Percentiles rank a stretch among this genome's conserved stretches.
Evolutionary conservation across 2,329 filamentous ascomycete species (phyloP).

Genomic region (Camptophora hylomeconis): DNA sequence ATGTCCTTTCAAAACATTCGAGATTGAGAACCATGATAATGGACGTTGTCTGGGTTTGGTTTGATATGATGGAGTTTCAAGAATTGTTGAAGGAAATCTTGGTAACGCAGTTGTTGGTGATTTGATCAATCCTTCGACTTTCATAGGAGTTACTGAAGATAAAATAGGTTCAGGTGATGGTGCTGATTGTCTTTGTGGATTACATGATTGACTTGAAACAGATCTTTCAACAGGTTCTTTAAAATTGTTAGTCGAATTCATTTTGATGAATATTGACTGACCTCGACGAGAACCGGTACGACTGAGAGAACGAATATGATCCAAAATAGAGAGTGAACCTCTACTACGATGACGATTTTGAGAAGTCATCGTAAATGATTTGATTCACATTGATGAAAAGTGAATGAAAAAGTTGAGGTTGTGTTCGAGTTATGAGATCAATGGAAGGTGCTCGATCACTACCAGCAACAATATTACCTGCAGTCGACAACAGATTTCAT

Average conservation of each 20-base stretch:
- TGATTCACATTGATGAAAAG: no score
- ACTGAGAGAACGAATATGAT: conserved; percentile 11
- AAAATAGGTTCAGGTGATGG: not conserved
- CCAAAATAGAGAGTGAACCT: conserved; percentile 14
- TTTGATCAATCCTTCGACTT: no score
- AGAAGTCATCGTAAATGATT: conserved; percentile 9
- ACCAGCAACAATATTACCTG: no score
- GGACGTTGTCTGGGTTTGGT: conserved; percentile 6
- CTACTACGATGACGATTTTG: conserved; percentile 10
- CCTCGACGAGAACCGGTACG: conserved; percentile 14
- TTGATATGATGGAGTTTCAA: not conserved
- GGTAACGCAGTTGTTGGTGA: no score
- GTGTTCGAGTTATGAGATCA: not conserved
- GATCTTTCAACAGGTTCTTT: conserved; percentile 8
- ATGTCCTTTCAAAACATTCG: no score
- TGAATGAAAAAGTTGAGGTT: not conserved
- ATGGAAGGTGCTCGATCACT: no score
- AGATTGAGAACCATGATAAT: conserved; percentile 15
- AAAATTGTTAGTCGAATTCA: conserved; percentile 3
- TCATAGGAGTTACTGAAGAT: no score
- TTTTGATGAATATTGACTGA: conserved; percentile 2
- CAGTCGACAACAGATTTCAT: no score
- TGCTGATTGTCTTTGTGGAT: conserved; percentile 6
- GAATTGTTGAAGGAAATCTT: no score
- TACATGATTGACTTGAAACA: conserved; percentile 13